Evolutionary conservation across 805 yeast species (phyloP).

Genomic region (Ogataea ramenticola): DNA sequence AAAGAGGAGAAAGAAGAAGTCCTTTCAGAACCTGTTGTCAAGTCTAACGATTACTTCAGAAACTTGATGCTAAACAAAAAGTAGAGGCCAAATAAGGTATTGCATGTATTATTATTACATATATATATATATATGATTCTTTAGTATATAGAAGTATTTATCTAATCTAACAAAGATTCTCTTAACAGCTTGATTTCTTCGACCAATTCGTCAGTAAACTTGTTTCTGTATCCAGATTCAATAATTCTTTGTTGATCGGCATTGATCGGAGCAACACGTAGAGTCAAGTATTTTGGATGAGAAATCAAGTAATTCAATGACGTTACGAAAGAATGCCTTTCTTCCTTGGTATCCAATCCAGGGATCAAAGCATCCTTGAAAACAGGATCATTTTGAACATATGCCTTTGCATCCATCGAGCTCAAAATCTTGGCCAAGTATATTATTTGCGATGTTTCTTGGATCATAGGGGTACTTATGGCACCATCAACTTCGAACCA

Average conservation of each 20-base stretch:
- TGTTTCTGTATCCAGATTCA: conserved; percentile 33
- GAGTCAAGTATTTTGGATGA: conserved; percentile 77
- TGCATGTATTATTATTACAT: too few species aligned
- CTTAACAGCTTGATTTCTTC: conserved; percentile 48
- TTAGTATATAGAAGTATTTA: too few species aligned
- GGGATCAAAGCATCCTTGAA: conserved; percentile 31
- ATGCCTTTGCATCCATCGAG: conserved; percentile 35
- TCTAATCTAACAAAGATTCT: conserved; percentile 27
- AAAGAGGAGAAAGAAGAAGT: neutral
- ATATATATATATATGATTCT: too few species aligned
- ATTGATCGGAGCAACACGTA: conserved; percentile 58
- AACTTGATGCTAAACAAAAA: conserved; percentile 17
- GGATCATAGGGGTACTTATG: conserved; percentile 40
- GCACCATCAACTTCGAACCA: conserved; percentile 54
- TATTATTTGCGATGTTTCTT: conserved; percentile 64
- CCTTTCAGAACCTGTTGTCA: neutral
- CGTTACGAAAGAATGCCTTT: conserved; percentile 50
- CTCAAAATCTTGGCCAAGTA: conserved; percentile 53
- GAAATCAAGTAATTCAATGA: conserved; percentile 67
- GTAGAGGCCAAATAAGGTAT: too few species aligned
- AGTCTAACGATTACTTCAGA: conserved; percentile 33
- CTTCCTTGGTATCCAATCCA: conserved; percentile 55
- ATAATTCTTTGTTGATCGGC: conserved; percentile 55
- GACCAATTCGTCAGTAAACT: conserved; percentile 39
- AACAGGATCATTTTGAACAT: conserved; percentile 1